Evolutionary conservation across 2,329 filamentous ascomycete species (phyloP).

Genomic region (Clathrospora elynae): DNA sequence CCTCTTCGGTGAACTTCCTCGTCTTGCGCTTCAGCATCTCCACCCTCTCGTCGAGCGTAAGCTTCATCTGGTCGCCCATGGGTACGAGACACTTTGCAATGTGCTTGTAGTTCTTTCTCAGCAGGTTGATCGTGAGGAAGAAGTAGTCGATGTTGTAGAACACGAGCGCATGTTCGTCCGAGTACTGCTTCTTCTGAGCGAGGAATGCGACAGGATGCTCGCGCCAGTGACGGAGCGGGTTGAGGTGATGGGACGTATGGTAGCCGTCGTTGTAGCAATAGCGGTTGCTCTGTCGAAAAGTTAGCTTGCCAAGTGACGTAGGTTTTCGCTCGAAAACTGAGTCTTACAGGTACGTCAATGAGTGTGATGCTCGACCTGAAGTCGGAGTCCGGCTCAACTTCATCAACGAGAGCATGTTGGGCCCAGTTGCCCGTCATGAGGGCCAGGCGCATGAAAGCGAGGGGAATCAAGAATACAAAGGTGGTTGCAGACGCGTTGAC

Average conservation of each 20-base stretch:
- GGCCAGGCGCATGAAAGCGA: conserved; percentile 68
- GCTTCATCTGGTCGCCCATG: conserved; percentile 70
- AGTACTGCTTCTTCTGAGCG: conserved; percentile 69
- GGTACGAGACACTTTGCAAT: conserved; percentile 74
- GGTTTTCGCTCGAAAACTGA: no score
- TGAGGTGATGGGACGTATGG: conserved; percentile 80
- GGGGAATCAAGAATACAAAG: conserved; percentile 70
- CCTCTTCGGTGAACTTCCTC: conserved; percentile 67
- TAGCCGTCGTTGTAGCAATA: conserved; percentile 85
- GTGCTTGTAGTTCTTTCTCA: conserved; percentile 72
- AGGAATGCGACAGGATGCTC: conserved; percentile 78
- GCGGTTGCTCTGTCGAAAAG: conserved; percentile 68
- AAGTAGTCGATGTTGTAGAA: conserved; percentile 84
- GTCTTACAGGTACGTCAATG: conserved; percentile 74
- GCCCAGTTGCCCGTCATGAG: conserved; percentile 86
- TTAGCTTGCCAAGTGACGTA: no score
- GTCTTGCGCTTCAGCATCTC: conserved; percentile 69
- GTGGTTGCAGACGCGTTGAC: conserved; percentile 61
- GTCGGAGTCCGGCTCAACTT: conserved; percentile 74
- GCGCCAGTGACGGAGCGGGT: conserved; percentile 79
- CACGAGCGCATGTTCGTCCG: conserved; percentile 70
- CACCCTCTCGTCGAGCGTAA: conserved; percentile 68
- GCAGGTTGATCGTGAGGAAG: conserved; percentile 70
- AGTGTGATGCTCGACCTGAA: conserved; percentile 79
- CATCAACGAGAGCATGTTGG: conserved; percentile 80